Conservation (phyloP, 2,329 filamentous ascomycete genomes). For the Allantophomopsis cytisporea region DNA sequence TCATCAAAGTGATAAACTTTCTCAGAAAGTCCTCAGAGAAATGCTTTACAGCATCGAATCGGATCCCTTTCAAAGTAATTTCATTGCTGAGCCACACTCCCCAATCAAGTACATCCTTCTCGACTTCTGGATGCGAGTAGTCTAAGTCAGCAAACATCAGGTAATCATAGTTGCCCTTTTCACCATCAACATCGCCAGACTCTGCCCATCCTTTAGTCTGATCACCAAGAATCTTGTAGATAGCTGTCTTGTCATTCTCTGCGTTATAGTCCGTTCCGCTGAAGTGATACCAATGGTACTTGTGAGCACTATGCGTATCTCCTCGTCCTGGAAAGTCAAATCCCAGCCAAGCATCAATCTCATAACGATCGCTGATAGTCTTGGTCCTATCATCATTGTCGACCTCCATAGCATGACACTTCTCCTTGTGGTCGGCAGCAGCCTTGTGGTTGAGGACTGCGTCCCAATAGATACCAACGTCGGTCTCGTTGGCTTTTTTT, state of each 20-base stretch:
- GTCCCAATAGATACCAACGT: conserved; percentile 47
- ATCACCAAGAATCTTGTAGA: conserved; percentile 51
- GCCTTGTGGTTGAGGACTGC: conserved; percentile 59
- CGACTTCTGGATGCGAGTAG: conserved; percentile 48
- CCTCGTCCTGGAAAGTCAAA: conserved; percentile 52
- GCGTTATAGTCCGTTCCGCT: conserved; percentile 55
- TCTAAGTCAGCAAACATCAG: conserved; percentile 64
- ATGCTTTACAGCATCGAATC: conserved; percentile 62
- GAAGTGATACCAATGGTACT: conserved; percentile 57
- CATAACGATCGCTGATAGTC: conserved; percentile 36
- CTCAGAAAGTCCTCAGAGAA: conserved; percentile 53
- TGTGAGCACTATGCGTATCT: conserved; percentile 42
- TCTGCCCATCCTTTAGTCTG: conserved; percentile 48
- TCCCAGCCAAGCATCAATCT: conserved; percentile 55
- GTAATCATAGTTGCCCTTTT: conserved; percentile 58
- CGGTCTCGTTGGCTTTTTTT: conserved; percentile 29
- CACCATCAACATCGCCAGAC: conserved; percentile 39
- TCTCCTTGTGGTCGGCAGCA: conserved; percentile 51
- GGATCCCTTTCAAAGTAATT: conserved; percentile 48
- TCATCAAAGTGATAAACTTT: conserved; percentile 46
- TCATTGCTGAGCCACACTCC: conserved; percentile 51
- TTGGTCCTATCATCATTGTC: conserved; percentile 43
- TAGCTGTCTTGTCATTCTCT: conserved; percentile 35
- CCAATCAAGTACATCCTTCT: conserved; percentile 51
- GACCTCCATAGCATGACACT: conserved; percentile 48